Percentiles rank a stretch among this genome's conserved stretches.
Evolutionary conservation across 1,284 basidiomycete genomes (phyloP).

Genomic region (Sutorius eximius): DNA sequence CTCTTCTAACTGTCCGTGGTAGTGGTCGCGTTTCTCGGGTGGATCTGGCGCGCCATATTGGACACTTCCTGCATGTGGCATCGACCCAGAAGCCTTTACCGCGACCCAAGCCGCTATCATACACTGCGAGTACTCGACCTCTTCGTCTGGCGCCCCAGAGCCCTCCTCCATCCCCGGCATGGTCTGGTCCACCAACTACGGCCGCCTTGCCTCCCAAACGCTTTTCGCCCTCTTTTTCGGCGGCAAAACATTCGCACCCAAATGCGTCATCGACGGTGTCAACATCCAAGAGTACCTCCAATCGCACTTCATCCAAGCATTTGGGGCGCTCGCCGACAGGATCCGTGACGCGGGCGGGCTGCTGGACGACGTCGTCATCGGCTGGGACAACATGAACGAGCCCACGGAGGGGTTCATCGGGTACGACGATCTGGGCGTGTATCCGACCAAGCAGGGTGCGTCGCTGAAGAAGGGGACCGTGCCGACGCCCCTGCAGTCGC

Average conservation of each 20-base stretch:
- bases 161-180: slow-evolving; percentile 84
- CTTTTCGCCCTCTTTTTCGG: slow-evolving; percentile 95
- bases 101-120: slow-evolving; percentile 84
- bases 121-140: slow-evolving; percentile 83
- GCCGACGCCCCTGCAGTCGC: slow-evolving; percentile 83
- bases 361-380: slow-evolving; percentile 85
- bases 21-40: slow-evolving; percentile 98
- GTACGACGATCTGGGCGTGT: slow-evolving; percentile 67
- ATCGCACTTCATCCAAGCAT: slow-evolving; percentile 79
- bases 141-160: slow-evolving; percentile 51
- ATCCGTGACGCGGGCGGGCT: slow-evolving; percentile 71
- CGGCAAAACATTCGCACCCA: slow-evolving; percentile 86
- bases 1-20: slow-evolving; percentile 1
- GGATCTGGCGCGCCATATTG: slow-evolving; percentile 96
- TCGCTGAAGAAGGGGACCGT: slow-evolving; percentile 83
- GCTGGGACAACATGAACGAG: slow-evolving; percentile 97
- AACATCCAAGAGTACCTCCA: slow-evolving; percentile 97
- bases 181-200: slow-evolving; percentile 98
- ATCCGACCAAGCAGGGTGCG: slow-evolving; percentile 66
- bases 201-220: slow-evolving; percentile 84
- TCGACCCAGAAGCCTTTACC: slow-evolving; percentile 84
- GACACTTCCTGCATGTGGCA: slow-evolving; percentile 90
- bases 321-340: slow-evolving; percentile 71
- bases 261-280: slow-evolving; percentile 86
- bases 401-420: slow-evolving; percentile 88